Base-by-base conservation (phyloP, 805 yeast genomes). In the Phaffomyces antillensis region DNA sequence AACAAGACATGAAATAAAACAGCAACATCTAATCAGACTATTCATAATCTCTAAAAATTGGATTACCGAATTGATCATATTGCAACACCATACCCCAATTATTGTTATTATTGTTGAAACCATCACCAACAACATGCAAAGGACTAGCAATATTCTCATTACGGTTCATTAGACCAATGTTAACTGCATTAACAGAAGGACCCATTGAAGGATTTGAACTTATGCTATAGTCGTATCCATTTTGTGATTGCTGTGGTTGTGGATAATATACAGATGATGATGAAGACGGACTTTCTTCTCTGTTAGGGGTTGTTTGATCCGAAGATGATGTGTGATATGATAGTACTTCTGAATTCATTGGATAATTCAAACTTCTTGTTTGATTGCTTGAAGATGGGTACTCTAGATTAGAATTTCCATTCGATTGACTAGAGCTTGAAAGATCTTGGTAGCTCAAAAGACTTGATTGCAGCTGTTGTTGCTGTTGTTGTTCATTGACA, bases 11-110 rank as follows among this genome's bases (percentile, higher is more conserved):
- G 15, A 13, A 25, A 30, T 32, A 15, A 20, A 15, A 20, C 24
- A 31, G 15, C 11, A 15, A 20, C 16, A 13, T 18, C 25, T 13
- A 18, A 36, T 5, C 11, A 9, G 23, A 13, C 23, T 34, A 34
- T 34, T 34, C 43, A 33, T 44, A 44, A 13, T 44, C 41, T 20
- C 41, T 44, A 16, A 44, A 44, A 5, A 44, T 20, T 7, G 47
- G 47, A 17, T 44, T 44, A 11, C 47, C 47, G 28, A 37, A 44
- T 11, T 40, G 47, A 23, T 44, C 47, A 23, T 40, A 44, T 23
- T 44, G 47, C 33, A 43, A 16, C 26, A 36, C 46, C 10, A 30
- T 37, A 9, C 43, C 46, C 42, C 46, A 37, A 17, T 28, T 15
- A 25, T 11, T 17, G 11, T 9, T 11, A 32, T 30, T 30, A 33